These are phyloP conservation scores for Tolypocladium endophyticum DNA, from an alignment of 2,329 filamentous ascomycete species.

Conservation along the genomic window DNA sequence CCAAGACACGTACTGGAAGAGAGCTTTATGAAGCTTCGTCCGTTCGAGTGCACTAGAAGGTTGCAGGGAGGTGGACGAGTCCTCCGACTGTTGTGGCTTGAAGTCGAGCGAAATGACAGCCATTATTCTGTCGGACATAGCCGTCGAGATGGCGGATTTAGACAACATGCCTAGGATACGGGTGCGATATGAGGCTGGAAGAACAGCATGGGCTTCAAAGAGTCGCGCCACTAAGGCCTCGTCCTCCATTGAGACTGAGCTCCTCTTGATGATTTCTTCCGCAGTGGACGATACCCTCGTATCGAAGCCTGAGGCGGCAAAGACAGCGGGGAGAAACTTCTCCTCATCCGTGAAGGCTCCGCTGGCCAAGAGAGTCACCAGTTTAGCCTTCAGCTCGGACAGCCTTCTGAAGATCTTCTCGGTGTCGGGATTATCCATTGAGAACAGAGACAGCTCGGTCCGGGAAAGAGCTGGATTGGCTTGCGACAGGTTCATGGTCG, in stretches of 20 bases:
- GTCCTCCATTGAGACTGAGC: slow-evolving; percentile 64
- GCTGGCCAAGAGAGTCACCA: slow-evolving; percentile 65
- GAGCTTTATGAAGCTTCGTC: slow-evolving; percentile 66
- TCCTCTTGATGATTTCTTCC: slow-evolving; percentile 80
- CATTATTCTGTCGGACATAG: slow-evolving; percentile 57
- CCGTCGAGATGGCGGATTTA: slow-evolving; percentile 65
- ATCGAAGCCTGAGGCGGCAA: slow-evolving; percentile 74
- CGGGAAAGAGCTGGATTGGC: slow-evolving; percentile 22
- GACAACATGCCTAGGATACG: slow-evolving; percentile 66
- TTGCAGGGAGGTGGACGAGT: slow-evolving; percentile 7
- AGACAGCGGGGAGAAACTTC: slow-evolving; percentile 73
- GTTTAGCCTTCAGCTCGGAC: slow-evolving; percentile 42
- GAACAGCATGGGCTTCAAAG: slow-evolving; percentile 63
- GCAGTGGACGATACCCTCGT: slow-evolving; percentile 74
- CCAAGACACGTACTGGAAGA: slow-evolving; percentile 83
- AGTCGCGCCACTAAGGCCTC: slow-evolving; percentile 50
- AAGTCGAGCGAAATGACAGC: slow-evolving; percentile 60
- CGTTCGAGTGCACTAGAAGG: slow-evolving; percentile 56
- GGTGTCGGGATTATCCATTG: slow-evolving; percentile 38
- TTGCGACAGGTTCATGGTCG: slow-evolving; percentile 16
- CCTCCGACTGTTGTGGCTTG: slow-evolving; percentile 19
- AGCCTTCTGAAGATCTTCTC: slow-evolving; percentile 41
- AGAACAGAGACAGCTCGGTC: slow-evolving; percentile 18
- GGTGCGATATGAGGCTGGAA: slow-evolving; percentile 63
- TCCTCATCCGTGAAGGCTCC: slow-evolving; percentile 78